Evolutionary conservation across 768 basidiomycete species (phyloP).

Genomic region (Lactifluus pinguis): DNA sequence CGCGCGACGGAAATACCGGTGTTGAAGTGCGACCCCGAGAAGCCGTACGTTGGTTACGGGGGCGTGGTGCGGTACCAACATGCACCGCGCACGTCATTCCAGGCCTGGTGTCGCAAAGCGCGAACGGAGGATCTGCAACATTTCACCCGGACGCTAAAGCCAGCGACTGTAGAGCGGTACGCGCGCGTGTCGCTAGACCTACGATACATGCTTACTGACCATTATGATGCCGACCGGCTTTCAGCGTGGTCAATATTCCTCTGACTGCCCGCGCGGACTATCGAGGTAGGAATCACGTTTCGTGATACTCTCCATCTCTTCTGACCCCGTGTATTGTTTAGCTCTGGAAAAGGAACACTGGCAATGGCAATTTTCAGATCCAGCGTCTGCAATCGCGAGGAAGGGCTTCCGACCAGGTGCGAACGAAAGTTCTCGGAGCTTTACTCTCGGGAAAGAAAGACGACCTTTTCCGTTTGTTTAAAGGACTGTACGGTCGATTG

Average conservation of each 20-base stretch:
- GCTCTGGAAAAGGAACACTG: constrained; percentile 37
- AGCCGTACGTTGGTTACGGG: constrained; percentile 27
- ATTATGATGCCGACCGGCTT: too few species aligned
- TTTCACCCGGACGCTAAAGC: constrained; percentile 45
- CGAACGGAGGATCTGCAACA: constrained; percentile 53
- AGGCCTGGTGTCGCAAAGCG: constrained; percentile 37
- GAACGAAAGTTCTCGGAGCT: not conserved
- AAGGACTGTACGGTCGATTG: constrained; percentile 52
- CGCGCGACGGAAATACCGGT: constrained; percentile 19
- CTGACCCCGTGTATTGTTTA: constrained; percentile 17
- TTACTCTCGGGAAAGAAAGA: not conserved
- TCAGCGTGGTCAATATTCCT: constrained; percentile 54
- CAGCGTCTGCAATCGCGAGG: constrained; percentile 47
- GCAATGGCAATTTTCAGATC: constrained; percentile 56
- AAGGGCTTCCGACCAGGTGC: constrained; percentile 44
- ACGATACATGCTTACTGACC: not conserved
- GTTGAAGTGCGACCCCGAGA: constrained; percentile 32
- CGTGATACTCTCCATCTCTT: not conserved
- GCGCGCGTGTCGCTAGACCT: constrained; percentile 20
- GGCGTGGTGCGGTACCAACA: constrained; percentile 29
- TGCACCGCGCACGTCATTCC: constrained; percentile 33
- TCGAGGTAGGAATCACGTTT: constrained; percentile 33
- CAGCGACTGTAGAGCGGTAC: constrained; percentile 50
- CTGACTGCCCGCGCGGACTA: constrained; percentile 54
- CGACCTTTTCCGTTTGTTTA: constrained; percentile 15